Evolutionary conservation across 306 rosid species (phyloP).

Genomic region (Quercus cerris): DNA sequence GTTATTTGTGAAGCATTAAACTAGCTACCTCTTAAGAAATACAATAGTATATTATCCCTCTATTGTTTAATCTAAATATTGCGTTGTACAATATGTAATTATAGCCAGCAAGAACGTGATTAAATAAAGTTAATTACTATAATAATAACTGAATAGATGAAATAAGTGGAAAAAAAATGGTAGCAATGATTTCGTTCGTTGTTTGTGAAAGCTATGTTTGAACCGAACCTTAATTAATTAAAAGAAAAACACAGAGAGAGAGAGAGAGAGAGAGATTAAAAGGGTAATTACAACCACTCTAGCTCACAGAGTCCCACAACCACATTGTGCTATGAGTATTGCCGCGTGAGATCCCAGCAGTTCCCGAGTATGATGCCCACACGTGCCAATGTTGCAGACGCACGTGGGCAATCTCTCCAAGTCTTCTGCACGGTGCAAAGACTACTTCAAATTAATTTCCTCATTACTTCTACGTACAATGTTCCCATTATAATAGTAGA

Average conservation of each 20-base stretch:
- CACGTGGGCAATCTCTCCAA: slow-evolving; percentile 11
- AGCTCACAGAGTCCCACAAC: neutral
- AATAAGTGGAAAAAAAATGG: slow-evolving; percentile 22
- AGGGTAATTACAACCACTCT: no score
- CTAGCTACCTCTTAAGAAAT: neutral
- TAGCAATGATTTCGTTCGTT: slow-evolving; percentile 27
- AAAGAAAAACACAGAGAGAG: neutral
- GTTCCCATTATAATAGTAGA: neutral
- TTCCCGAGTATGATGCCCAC: slow-evolving; percentile 5
- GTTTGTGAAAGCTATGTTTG: slow-evolving; percentile 24
- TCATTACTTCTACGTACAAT: neutral
- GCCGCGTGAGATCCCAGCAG: slow-evolving; percentile 26
- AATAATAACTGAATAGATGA: slow-evolving; percentile 12
- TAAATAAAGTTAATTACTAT: neutral
- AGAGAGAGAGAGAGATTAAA: neutral
- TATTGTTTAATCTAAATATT: neutral
- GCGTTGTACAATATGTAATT: neutral
- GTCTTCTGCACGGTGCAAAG: neutral
- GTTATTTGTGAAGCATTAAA: neutral
- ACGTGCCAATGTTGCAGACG: neutral
- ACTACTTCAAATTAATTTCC: neutral
- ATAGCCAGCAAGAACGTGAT: neutral
- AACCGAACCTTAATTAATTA: slow-evolving; percentile 16
- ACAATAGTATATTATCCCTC: neutral
- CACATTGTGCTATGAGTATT: slow-evolving; percentile 7